These are phyloP conservation scores for Lepiota venenata DNA, from an alignment of 768 basidiomycete species.

Conservation along the genomic window DNA sequence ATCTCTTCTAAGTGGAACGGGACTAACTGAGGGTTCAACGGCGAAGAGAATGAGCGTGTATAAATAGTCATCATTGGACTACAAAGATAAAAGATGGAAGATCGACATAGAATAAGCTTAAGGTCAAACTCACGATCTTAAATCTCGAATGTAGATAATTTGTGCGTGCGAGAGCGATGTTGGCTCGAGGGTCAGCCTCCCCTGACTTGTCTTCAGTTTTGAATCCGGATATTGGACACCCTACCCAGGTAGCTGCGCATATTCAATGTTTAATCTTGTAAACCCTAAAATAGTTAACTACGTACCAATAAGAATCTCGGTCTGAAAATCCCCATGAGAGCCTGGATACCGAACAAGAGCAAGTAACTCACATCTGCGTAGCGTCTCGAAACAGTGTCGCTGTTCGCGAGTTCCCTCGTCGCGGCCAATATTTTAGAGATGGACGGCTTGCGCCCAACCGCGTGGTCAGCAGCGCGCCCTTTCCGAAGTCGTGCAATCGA, in stretches of 20 bases:
- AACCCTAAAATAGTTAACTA: not conserved
- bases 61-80: constrained; percentile 30
- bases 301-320: constrained; percentile 40
- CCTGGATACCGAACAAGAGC: not conserved
- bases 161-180: constrained; percentile 32
- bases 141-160: constrained; percentile 38
- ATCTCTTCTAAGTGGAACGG: not conserved
- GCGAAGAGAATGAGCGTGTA: constrained; percentile 30
- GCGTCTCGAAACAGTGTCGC: constrained; percentile 34
- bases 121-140: constrained; percentile 27
- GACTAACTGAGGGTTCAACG: constrained; percentile 21
- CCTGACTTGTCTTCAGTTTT: constrained; percentile 3
- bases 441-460: constrained; percentile 31
- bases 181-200: constrained; percentile 29
- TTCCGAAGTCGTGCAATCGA: not conserved
- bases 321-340: constrained; percentile 23
- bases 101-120: not conserved
- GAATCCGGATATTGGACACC: constrained; percentile 22
- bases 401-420: constrained; percentile 37
- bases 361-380: constrained; percentile 44
- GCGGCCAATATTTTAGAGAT: constrained; percentile 39
- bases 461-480: not conserved
- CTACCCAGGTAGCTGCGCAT: constrained; percentile 27
- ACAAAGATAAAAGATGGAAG: not conserved
- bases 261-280: not conserved